Base-by-base conservation (phyloP, 805 yeast species). In the Myxozyma vanderwaltii region DNA sequence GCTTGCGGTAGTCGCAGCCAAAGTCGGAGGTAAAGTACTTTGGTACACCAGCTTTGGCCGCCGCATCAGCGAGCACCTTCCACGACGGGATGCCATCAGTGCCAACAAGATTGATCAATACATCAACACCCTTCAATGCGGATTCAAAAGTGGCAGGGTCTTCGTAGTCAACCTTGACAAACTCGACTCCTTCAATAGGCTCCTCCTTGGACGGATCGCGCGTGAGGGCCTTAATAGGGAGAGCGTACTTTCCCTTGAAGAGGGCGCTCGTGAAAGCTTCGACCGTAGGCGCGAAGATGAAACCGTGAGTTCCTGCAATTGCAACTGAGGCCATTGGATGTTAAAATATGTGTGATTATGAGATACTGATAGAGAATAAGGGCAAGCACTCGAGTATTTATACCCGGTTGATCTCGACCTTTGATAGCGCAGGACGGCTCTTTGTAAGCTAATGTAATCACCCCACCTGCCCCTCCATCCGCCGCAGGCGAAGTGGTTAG, bases 1-100 rank as follows among this genome's bases (percentile, higher is more conserved):
- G 13, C 39, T 39, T 29, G 39, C 56, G 51, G 44, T 58, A 49
- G 54, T 82, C 83, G 23, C 75, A 66, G 41, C 89, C 90, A 65
- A 81, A 85, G 66, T 83, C 87, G 1, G 86, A 79, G 33, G 87
- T 86, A 63, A 83, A 78, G 72, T 77, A 84, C 35, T 82, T 68
- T 67, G 79, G 79, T 51, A 83, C 82, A 15, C 64, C 63, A 63
- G 79, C 78, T 51, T 74, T 76, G 31, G 67, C 71, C 8, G 69
- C 68, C 2, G 78, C 78, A 17, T 60, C 59, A 38, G 39, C 49
- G n/a, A 60, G 26, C 6, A 79, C 77, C 49, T 79, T 81, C 35
- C 78, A 58, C n/a, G 72, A 58, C n/a, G 72, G 61, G 0, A 65
- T 68, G 10, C 79, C 76, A 15, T 75, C 70, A 12, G 66, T 68